Conservation (phyloP, 1,284 basidiomycete genomes). For the Xerocomus amazonicus region DNA sequence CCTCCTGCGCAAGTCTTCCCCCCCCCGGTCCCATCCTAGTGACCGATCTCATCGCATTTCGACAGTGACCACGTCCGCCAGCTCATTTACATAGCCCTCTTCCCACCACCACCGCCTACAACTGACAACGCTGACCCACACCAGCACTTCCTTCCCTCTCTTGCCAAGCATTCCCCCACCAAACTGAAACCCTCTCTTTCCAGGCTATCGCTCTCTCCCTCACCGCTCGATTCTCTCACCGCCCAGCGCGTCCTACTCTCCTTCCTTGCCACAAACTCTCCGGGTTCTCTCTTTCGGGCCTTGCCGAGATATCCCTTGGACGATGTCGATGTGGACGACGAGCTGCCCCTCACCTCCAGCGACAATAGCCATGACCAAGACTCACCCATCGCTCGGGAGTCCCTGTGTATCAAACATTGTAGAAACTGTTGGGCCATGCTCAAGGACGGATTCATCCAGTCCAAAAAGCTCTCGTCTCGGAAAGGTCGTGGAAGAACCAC, state of each 20-base stretch:
- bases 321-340: slow-evolving; percentile 4
- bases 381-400: slow-evolving; percentile 53
- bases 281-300: slow-evolving; percentile 49
- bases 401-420: slow-evolving; percentile 48
- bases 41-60: slow-evolving; percentile 10
- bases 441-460: slow-evolving; percentile 48
- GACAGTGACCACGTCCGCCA: slow-evolving; percentile 58
- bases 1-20: slow-evolving; percentile 49
- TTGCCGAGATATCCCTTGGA: slow-evolving; percentile 47
- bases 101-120: slow-evolving; percentile 42
- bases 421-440: slow-evolving; percentile 63
- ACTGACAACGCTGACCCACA: slow-evolving; percentile 33
- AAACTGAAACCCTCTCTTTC: slow-evolving; percentile 26
- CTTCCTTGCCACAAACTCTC: slow-evolving; percentile 53
- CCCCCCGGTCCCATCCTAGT: slow-evolving; percentile 6
- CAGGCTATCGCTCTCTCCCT: slow-evolving; percentile 42
- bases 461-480: slow-evolving; percentile 32
- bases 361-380: slow-evolving; percentile 44
- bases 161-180: slow-evolving; percentile 38
- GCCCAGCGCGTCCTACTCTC: slow-evolving; percentile 56
- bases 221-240: slow-evolving; percentile 42
- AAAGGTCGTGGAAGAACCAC: slow-evolving; percentile 30
- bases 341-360: slow-evolving; percentile 5
- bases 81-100: slow-evolving; percentile 63
- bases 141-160: slow-evolving; percentile 41